Conservation (phyloP, 768 basidiomycete species). For the Boletus sp. region DNA sequence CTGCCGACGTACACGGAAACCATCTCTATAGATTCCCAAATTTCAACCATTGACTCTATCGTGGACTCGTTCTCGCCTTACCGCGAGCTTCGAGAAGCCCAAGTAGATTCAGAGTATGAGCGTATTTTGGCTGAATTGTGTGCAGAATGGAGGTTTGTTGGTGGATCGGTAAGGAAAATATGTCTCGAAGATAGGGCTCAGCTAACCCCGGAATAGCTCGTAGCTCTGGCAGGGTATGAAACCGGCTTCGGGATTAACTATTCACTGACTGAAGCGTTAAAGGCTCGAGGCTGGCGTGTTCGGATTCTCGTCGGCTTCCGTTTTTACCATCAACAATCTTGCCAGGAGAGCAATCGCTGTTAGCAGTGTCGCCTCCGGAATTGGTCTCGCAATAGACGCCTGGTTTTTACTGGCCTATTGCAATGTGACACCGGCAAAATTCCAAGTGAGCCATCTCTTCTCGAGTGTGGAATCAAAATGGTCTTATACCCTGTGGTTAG, state of each 20-base stretch:
- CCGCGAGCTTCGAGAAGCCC: conserved; percentile 43
- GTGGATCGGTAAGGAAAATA: conserved; percentile 47
- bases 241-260: background rate
- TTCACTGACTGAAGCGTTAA: background rate
- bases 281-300: conserved; percentile 58
- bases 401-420: conserved; percentile 67
- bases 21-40: conserved; percentile 27
- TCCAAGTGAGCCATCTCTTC: conserved; percentile 42
- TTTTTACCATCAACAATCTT: conserved; percentile 47
- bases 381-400: conserved; percentile 59
- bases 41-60: conserved; percentile 33
- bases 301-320: conserved; percentile 50
- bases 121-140: conserved; percentile 45
- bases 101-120: conserved; percentile 47
- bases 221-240: conserved; percentile 56
- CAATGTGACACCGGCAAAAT: conserved; percentile 48
- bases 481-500: conserved; percentile 1
- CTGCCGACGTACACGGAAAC: conserved; percentile 45
- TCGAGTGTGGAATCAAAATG: background rate
- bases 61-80: conserved; percentile 57
- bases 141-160: conserved; percentile 63
- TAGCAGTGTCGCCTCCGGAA: conserved; percentile 56
- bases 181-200: background rate
- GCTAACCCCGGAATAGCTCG: conserved; percentile 39
- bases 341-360: conserved; percentile 53